Base-by-base conservation (phyloP, 305 asterid species). In the Fraxinus latifolia region DNA sequence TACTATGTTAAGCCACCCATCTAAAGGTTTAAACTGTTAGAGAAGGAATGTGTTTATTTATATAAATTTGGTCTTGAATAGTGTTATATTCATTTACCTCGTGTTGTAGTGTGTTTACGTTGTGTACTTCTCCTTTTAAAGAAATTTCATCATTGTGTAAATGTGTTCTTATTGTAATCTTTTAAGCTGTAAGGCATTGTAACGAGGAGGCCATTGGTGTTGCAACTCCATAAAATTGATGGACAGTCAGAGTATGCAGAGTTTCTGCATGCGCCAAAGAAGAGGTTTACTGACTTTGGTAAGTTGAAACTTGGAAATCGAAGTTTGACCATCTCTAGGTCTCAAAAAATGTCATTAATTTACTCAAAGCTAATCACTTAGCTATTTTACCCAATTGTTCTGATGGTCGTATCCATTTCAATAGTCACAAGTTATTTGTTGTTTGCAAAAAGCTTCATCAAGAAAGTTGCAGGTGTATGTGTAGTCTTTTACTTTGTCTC, bases 141-240 rank as follows among this genome's bases (percentile, higher is more conserved):
- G 33, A 5, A 55, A 29, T 31, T 77, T 77, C 42, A 60, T 19
- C 47, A 58, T 33, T 78, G 81, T 17, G 15, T 72, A 31, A 37
- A 55, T 68, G 75, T 78, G 21, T 79, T 75, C 42, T 19, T 77
- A 25, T 50, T 79, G 67, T 25, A 32, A 72, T 65, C 55, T 15
- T 77, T 74, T 79, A 58, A 75, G 76, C 42, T 80, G 74, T 39
- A 80, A 96, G 99, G 99, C 50, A 96, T 96, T 76, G 99, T 94
- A 79, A 96, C 99, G 6, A 91, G 99, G 91, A 93, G 99, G 88
- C 99, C 99, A 34, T 82, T 96, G 95, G 99, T 94, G 68, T 84
- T 96, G 93, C 99, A 96, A 89, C 94, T 96, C 76, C 99, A 96
- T 86, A 93, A 96, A 82, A 96, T 85, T 0, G 98, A 94, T 31